These are phyloP conservation scores for Hypericum androsaemum DNA, from an alignment of 345 rosid genomes.

Conservation along the genomic window DNA sequence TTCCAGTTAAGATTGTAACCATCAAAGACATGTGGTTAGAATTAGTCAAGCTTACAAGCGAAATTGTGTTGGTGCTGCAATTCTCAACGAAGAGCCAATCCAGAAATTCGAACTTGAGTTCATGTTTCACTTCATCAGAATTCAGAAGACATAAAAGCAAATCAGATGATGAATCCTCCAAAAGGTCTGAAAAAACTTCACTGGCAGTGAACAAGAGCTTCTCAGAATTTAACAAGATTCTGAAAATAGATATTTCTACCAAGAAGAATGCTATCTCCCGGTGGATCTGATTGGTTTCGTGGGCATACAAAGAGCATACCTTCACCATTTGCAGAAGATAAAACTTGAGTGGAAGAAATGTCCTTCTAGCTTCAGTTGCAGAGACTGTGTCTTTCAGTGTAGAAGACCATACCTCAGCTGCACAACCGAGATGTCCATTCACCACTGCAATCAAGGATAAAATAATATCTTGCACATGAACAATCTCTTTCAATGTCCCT, in stretches of 20 bases:
- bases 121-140: slow-evolving; percentile 41
- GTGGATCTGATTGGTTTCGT: slow-evolving; percentile 45
- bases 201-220: slow-evolving; percentile 37
- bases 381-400: slow-evolving; percentile 47
- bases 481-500: slow-evolving; percentile 28
- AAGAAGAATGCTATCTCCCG: slow-evolving; percentile 47
- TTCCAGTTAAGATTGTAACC: slow-evolving; percentile 41
- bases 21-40: slow-evolving; percentile 19
- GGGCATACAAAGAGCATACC: slow-evolving; percentile 57
- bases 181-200: slow-evolving; percentile 65
- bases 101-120: slow-evolving; percentile 47
- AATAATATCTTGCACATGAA: slow-evolving; percentile 59
- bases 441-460: slow-evolving; percentile 49
- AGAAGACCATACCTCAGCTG: slow-evolving; percentile 66
- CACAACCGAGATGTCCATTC: slow-evolving; percentile 49
- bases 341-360: slow-evolving; percentile 80
- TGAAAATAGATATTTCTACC: slow-evolving; percentile 49
- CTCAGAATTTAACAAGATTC: slow-evolving; percentile 44
- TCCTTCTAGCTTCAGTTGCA: slow-evolving; percentile 66
- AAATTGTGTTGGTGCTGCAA: slow-evolving; percentile 17
- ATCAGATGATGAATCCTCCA: slow-evolving; percentile 59
- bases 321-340: slow-evolving; percentile 75
- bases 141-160: slow-evolving; percentile 52
- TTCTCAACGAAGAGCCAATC: slow-evolving; percentile 46
- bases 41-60: slow-evolving; percentile 18